phyloP scores from a whole-genome alignment of 495 filamentous ascomycete species.

The Tirmania nivea region DNA sequence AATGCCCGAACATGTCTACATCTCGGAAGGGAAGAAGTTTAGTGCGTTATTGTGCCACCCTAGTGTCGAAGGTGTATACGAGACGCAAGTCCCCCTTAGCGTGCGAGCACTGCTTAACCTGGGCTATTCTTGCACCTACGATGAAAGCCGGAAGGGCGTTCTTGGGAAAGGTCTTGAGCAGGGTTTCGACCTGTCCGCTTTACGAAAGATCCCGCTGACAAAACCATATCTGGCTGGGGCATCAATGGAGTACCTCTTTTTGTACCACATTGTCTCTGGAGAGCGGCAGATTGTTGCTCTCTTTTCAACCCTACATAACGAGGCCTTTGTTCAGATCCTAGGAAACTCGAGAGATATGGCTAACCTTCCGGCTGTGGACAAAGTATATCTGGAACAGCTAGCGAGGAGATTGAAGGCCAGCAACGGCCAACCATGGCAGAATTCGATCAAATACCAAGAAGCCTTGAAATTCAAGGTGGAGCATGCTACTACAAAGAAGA shows the following conservation, averaged over 20 bases:
- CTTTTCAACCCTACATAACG: slow-evolving; percentile 61
- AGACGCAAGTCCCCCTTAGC: slow-evolving; percentile 70
- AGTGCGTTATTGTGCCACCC: slow-evolving; percentile 67
- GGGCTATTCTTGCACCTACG: slow-evolving; percentile 85
- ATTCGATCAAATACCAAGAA: slow-evolving; percentile 68
- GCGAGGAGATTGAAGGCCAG: slow-evolving; percentile 41
- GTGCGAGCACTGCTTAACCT: slow-evolving; percentile 69
- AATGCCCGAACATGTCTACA: slow-evolving; percentile 69
- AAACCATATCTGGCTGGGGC: slow-evolving; percentile 49
- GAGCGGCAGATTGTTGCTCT: slow-evolving; percentile 83
- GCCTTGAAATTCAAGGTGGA: slow-evolving; percentile 64
- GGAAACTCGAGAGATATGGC: slow-evolving; percentile 53
- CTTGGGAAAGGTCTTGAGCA: slow-evolving; percentile 81
- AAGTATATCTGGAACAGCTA: slow-evolving; percentile 65
- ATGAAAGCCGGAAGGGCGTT: slow-evolving; percentile 71
- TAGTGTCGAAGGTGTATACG: slow-evolving; percentile 91
- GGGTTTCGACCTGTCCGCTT: slow-evolving; percentile 67
- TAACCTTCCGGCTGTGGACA: slow-evolving; percentile 71
- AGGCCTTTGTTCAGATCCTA: slow-evolving; percentile 68
- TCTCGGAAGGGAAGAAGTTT: slow-evolving; percentile 63
- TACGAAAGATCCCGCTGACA: slow-evolving; percentile 43
- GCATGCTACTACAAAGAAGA: slow-evolving; percentile 72
- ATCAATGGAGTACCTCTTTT: slow-evolving; percentile 56
- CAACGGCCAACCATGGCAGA: slow-evolving; percentile 46
- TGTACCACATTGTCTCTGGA: slow-evolving; percentile 79